Conservation (phyloP, 164 flowering plant species). For the Stephania yunnanensis region DNA sequence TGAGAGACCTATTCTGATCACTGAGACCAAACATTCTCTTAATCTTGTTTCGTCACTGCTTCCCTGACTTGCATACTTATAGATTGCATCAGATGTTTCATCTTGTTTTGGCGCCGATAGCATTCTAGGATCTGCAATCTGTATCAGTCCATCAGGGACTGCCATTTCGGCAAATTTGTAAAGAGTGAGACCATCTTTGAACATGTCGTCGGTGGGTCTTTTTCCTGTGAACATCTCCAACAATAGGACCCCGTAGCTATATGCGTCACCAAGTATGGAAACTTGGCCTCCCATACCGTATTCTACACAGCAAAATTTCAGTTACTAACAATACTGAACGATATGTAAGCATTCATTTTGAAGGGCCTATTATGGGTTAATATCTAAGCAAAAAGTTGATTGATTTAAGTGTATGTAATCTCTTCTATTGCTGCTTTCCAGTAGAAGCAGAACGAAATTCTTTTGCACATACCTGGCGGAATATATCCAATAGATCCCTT, state of each 20-base stretch:
- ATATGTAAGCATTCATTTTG: too few species aligned
- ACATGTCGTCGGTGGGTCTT: constrained; percentile 14
- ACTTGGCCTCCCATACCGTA: constrained; percentile 18
- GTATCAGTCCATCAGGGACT: background rate
- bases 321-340: too few species aligned
- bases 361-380: background rate
- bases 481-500: constrained; percentile 17
- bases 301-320: constrained; percentile 1
- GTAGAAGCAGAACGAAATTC: background rate
- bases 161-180: background rate
- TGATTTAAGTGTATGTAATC: too few species aligned
- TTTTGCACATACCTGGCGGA: constrained; percentile 16
- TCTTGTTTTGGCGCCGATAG: background rate
- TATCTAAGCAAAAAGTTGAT: background rate
- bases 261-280: constrained; percentile 10
- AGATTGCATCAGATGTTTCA: too few species aligned
- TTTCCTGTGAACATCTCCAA: constrained; percentile 21
- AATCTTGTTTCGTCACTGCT: too few species aligned
- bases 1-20: too few species aligned
- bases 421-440: too few species aligned
- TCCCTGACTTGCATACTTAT: too few species aligned
- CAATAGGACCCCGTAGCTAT: constrained; percentile 18
- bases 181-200: constrained; percentile 9
- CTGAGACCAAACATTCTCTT: too few species aligned
- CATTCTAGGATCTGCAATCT: background rate